Evolutionary conservation across 352 stramenopile genomes (phyloP), one percentile per base, ranked within the genome.

Genomic region (Phytophthora sp.): DNA sequence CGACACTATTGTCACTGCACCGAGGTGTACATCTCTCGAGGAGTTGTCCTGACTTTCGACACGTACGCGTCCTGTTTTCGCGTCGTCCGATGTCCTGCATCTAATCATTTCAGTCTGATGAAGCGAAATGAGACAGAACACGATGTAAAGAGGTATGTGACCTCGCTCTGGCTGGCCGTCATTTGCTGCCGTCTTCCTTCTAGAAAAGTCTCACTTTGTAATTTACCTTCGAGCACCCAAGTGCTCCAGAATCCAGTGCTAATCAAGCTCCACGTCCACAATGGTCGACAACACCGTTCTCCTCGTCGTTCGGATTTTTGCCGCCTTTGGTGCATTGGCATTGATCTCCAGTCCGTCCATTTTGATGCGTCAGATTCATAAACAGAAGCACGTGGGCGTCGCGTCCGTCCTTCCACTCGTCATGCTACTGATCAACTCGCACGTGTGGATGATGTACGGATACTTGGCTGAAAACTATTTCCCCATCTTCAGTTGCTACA

Each of bases 381-480:
- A 63, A 47, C 53, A 60, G 44, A 81, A 80, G 33, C 51, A 71
- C 57, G 62, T 82, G 12, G 77, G 71, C 7, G 54, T 75, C 20
- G 49, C 69, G 12, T 82, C 76, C 24, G 62, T 85, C 7, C 36
- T 81, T 23, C 73, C 77, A 31, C 68, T 85, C 9, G 68, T 72
- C 23, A 66, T 67, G 26, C 61, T 85, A 11, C 47, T 76, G 3
- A 49, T 57, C 45, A 77, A 73, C 45, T 77, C 64, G 24, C 74
- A 81, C 41, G 44, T 74, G 4, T 78, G 76, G 76, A 79, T 81
- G 72, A 62, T 79, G 31, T 83, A 84, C 29, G 76, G 76, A 12
- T 82, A 77, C 61, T 47, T 80, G 46, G 46, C 21, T 11, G 47
- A 73, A 51, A 80, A 80, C 55, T 74, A 71, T 36, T 81, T 84